Evolutionary conservation across 495 filamentous ascomycete species (phyloP).

Genomic region (Pseudotulostoma volvatum): DNA sequence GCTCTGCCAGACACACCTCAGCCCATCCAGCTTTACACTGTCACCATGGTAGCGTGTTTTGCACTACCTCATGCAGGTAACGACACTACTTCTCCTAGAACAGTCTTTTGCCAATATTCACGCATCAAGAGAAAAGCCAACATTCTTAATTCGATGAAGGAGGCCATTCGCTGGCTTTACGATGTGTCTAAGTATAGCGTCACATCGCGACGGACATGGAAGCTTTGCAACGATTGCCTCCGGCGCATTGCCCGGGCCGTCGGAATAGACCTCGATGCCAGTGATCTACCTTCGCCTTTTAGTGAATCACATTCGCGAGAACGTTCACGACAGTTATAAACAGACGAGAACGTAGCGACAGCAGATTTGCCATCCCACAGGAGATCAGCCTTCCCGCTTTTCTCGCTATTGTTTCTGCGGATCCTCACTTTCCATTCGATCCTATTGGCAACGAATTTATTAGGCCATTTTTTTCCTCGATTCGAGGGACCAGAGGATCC

Average conservation of each 20-base stretch:
- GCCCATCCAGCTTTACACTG: constrained; percentile 33
- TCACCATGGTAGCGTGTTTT: constrained; percentile 50
- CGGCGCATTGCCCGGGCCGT: constrained; percentile 23
- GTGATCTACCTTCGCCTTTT: constrained; percentile 19
- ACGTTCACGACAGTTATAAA: neutral
- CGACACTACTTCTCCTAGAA: constrained; percentile 45
- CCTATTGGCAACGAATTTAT: constrained; percentile 31
- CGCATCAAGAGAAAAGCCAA: constrained; percentile 33
- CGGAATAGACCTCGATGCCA: constrained; percentile 27
- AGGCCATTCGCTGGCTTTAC: constrained; percentile 37
- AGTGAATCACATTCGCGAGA: constrained; percentile 10
- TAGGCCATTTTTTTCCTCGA: constrained; percentile 29
- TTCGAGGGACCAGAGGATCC: too few species aligned
- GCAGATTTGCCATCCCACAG: neutral
- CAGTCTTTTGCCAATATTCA: constrained; percentile 40
- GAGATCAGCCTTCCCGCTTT: neutral
- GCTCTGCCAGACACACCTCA: constrained; percentile 35
- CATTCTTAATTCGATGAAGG: constrained; percentile 34
- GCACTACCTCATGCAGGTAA: constrained; percentile 49
- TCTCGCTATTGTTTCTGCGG: constrained; percentile 2
- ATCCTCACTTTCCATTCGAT: constrained; percentile 30
- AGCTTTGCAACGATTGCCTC: constrained; percentile 33
- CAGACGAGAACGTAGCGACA: neutral
- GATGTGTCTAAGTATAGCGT: constrained; percentile 37
- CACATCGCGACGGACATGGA: constrained; percentile 39